Conservation (phyloP, 2,329 filamentous ascomycete genomes). For the Mollisiaceae sp. region DNA sequence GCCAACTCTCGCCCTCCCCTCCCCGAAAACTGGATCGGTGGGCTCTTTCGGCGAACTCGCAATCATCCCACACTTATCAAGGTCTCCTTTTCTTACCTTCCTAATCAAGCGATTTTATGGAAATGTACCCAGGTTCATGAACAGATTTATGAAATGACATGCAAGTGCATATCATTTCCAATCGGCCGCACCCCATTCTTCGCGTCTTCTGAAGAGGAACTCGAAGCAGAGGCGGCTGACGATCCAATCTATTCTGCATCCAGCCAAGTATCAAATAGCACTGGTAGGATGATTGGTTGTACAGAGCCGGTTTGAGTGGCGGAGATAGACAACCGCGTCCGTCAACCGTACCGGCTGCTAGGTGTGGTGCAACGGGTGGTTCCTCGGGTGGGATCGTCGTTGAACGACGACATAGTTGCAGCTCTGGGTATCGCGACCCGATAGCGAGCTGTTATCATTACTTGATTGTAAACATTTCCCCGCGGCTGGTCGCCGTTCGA, state of each 20-base stretch:
- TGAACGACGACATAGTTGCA: slow-evolving; percentile 6
- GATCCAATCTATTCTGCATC: neutral
- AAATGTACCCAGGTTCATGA: neutral
- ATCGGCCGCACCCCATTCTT: neutral
- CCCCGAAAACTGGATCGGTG: neutral
- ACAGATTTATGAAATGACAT: neutral
- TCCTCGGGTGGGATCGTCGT: slow-evolving; percentile 5
- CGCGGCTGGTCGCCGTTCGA: neutral
- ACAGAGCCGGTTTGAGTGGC: neutral
- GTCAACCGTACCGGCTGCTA: neutral
- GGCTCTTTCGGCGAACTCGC: neutral
- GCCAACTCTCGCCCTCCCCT: slow-evolving; percentile 3
- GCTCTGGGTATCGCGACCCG: slow-evolving; percentile 1
- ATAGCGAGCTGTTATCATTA: slow-evolving; percentile 9
- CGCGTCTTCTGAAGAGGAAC: neutral
- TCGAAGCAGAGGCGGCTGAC: slow-evolving; percentile 1
- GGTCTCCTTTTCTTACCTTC: neutral
- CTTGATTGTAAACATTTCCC: slow-evolving; percentile 4
- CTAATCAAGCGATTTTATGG: neutral
- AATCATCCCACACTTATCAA: slow-evolving; percentile 6
- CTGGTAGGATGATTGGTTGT: neutral
- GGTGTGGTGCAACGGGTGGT: no score
- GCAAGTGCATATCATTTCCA: slow-evolving; percentile 3
- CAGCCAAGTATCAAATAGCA: neutral
- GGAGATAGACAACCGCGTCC: neutral